A percentile compares a stretch with the other conserved stretches of the same genome.
These are phyloP conservation scores for Trichoderma semiorbis DNA, from an alignment of 2,329 filamentous ascomycete genomes.

Conservation along the genomic window DNA sequence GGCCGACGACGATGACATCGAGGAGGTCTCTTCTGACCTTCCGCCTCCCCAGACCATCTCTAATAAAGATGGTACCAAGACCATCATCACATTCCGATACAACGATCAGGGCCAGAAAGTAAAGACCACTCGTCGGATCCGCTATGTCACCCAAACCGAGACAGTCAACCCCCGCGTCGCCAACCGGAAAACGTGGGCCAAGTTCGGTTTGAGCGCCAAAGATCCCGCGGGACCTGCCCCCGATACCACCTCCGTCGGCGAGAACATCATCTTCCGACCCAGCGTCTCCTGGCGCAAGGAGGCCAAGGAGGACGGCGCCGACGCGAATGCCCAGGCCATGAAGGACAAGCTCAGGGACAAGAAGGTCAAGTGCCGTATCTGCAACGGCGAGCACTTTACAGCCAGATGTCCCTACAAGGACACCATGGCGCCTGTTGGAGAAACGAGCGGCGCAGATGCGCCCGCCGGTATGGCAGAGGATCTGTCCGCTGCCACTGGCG, in stretches of 20 bases:
- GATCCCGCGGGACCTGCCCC: conserved; percentile 76
- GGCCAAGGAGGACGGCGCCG: conserved; percentile 75
- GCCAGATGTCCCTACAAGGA: conserved; percentile 99
- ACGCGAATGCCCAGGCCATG: conserved; percentile 68
- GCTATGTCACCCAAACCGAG: conserved; percentile 86
- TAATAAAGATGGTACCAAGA: conserved; percentile 99
- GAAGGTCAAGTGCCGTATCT: conserved; percentile 99
- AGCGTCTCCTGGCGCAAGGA: conserved; percentile 91
- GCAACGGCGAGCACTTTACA: conserved; percentile 98
- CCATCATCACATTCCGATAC: conserved; percentile 82
- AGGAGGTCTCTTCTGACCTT: conserved; percentile 65
- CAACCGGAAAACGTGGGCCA: conserved; percentile 86
- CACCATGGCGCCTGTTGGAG: conserved; percentile 87
- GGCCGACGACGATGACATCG: conserved; percentile 93
- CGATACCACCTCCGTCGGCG: conserved; percentile 89
- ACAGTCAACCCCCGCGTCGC: conserved; percentile 95
- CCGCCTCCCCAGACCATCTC: conserved; percentile 83
- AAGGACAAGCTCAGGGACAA: conserved; percentile 92
- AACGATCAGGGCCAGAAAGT: conserved; percentile 95
- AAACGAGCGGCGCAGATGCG: conserved; percentile 51
- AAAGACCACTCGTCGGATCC: conserved; percentile 94
- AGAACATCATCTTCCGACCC: conserved; percentile 97
- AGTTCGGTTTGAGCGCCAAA: conserved; percentile 88
- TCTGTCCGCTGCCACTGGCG: conserved; percentile 39
- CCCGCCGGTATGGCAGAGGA: conserved; percentile 55